Base-by-base conservation (phyloP, 2,329 filamentous ascomycete species). In the Metarhizium sp. region DNA sequence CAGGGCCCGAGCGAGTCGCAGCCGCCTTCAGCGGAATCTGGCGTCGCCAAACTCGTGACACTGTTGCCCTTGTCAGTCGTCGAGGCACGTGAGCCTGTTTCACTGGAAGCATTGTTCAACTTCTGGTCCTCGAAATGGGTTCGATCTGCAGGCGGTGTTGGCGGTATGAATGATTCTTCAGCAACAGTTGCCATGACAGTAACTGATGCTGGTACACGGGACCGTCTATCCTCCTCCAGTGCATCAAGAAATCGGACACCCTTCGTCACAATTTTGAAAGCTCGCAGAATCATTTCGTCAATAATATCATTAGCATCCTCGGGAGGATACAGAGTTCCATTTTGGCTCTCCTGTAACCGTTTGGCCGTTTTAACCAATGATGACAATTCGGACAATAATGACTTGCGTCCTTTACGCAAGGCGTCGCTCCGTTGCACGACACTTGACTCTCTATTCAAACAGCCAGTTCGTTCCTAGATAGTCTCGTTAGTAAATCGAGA, bases 201-300 rank as follows among this genome's bases (percentile, higher is more conserved):
- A 36, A 85, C 77, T 42, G 81, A 75, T 52, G 81, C 69, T 34
- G 76, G 74, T 8, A 75, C 74, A 54, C 78, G 74, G 45, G 72
- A 67, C 57, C 74, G 73, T 50, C 76, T 71, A 62, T 86, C 81
- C 16, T 84, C 87, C 42, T 88, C 86, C 74, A 94, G 85, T 2
- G 92, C 79, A 62, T 99, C 94, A 46, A 96, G 78, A 65, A 99
- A 97, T 48, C 87, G 81, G 30, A 96, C 90, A 14, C 89, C 91
- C 63, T 92, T 86, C 50, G 86, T 92, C n/a, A 96, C 88, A 53
- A 97, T 91, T 66, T 88, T 91, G 75, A 96, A 97, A 0, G 92
- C 92, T 69, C 92, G 94, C 53, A 95, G 75, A 29, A 97, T 88
- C 82, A 97, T 90, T 68, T 96, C 89, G 65, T 97, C 92, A 56